These are phyloP conservation scores for Epichloe gansuensis DNA, from an alignment of 2,329 filamentous ascomycete genomes.

Conservation along the genomic window DNA sequence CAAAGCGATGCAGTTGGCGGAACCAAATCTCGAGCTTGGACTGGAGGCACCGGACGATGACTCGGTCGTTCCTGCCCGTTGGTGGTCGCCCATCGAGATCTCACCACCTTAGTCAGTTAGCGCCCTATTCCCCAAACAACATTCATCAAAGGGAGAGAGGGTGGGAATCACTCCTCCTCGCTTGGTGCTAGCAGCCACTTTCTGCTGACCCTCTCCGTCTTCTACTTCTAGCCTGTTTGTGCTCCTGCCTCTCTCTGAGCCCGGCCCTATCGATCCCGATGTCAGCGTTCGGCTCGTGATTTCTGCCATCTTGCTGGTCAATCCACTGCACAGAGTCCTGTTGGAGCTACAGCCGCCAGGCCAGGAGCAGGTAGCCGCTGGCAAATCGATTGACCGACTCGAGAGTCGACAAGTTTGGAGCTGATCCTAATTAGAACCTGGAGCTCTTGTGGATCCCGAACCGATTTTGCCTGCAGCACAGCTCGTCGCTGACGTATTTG, in stretches of 20 bases:
- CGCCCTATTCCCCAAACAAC: background rate
- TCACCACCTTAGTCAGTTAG: background rate
- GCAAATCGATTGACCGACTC: background rate
- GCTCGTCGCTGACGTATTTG: constrained; percentile 3
- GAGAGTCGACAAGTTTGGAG: background rate
- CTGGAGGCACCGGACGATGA: background rate
- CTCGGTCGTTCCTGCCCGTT: background rate
- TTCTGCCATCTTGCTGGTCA: background rate
- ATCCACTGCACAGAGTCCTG: background rate
- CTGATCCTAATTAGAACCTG: background rate
- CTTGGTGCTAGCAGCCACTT: background rate
- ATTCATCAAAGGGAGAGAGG: background rate
- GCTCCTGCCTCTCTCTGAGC: background rate
- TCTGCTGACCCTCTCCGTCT: background rate
- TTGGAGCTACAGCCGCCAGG: background rate
- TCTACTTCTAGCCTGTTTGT: background rate
- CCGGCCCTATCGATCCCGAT: background rate
- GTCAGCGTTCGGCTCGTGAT: background rate
- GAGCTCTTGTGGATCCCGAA: constrained; percentile 3
- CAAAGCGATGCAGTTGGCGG: background rate
- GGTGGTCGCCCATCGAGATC: background rate
- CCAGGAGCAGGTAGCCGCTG: no score
- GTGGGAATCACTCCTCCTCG: background rate
- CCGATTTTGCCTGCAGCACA: background rate
- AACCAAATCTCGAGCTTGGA: background rate